Evolutionary conservation across 345 rosid species (phyloP).

Genomic region (Luvunga scandens): DNA sequence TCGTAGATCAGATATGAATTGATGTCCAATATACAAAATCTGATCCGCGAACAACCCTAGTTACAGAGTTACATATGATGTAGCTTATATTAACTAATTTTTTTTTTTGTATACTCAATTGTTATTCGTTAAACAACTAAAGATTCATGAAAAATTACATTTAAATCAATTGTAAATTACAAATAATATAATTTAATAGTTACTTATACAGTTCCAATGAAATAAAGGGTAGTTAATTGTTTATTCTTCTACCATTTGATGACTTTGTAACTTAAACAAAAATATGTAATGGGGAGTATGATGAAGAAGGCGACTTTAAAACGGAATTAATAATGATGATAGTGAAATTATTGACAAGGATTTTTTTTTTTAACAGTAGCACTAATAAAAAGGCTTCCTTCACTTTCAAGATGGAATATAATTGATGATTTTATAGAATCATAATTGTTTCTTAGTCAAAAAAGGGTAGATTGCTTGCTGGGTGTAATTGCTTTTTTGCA

Average conservation of each 20-base stretch:
- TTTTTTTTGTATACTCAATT: no score
- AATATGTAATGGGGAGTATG: not conserved
- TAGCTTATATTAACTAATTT: no score
- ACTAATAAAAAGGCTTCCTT: slow-evolving; percentile 1
- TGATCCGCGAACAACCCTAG: no score
- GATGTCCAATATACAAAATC: no score
- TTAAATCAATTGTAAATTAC: no score
- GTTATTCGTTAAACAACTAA: no score
- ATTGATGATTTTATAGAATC: not conserved
- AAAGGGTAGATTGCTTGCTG: not conserved
- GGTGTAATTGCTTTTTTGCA: not conserved
- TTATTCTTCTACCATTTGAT: not conserved
- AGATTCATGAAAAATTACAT: no score
- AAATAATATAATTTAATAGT: no score
- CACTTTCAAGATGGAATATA: not conserved
- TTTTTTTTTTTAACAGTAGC: not conserved
- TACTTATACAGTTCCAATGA: no score
- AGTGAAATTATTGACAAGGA: not conserved
- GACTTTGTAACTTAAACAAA: not conserved
- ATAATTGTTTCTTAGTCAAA: not conserved
- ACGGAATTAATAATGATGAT: not conserved
- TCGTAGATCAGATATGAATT: no score
- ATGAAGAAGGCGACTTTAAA: not conserved
- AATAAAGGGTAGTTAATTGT: no score
- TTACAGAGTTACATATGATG: no score